Evolutionary conservation across 345 rosid species (phyloP).

Genomic region (Sonneratia caseolaris): DNA sequence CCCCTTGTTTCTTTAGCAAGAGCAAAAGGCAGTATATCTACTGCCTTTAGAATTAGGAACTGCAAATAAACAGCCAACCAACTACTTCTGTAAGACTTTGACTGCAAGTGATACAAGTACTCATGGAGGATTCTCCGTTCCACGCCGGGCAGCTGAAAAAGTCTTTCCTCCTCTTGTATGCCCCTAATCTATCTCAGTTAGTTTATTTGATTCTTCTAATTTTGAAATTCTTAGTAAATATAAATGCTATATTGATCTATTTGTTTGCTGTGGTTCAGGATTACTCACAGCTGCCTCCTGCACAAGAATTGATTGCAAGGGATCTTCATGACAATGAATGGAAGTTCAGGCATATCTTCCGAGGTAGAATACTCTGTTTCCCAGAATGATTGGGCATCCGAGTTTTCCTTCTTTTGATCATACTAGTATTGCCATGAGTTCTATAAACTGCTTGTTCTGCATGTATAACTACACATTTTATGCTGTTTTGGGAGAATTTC

Average conservation of each 20-base stretch:
- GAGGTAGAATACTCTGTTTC: constrained; percentile 16
- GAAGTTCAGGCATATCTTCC: constrained; percentile 44
- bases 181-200: not conserved
- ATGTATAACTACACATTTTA: not conserved
- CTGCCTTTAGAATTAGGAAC: constrained; percentile 33
- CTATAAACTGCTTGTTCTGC: not conserved
- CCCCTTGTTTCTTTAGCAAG: constrained; percentile 23
- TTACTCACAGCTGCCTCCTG: constrained; percentile 32
- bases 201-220: not conserved
- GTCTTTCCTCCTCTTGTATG: constrained; percentile 49
- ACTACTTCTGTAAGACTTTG: constrained; percentile 45
- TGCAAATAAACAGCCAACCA: constrained; percentile 39
- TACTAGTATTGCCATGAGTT: not conserved
- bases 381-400: not conserved
- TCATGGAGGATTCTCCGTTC: constrained; percentile 52
- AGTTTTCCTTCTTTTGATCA: not conserved
- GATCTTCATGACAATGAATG: constrained; percentile 47
- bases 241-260: not conserved
- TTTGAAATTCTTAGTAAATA: not conserved
- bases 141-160: constrained; percentile 53
- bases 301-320: constrained; percentile 36
- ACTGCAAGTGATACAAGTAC: constrained; percentile 50
- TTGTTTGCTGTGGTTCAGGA: constrained; percentile 17
- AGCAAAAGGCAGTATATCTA: constrained; percentile 35
- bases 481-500: not conserved